Conservation (phyloP, 2,329 filamentous ascomycete genomes). For the Apiospora sp. region DNA sequence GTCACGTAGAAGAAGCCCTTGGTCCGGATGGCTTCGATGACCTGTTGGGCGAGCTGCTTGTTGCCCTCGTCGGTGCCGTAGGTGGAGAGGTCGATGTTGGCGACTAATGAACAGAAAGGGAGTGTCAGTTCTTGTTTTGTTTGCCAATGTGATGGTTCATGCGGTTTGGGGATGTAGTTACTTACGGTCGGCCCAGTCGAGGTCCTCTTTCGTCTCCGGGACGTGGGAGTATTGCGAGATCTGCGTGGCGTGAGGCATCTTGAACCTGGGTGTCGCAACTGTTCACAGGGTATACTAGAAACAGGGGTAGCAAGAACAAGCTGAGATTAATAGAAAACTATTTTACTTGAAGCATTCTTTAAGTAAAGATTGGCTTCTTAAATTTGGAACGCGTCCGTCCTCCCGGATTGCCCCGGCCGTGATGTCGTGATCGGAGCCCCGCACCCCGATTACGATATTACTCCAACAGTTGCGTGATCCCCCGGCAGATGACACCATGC, state of each 20-base stretch:
- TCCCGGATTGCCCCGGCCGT: neutral
- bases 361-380: too few relatives aligned
- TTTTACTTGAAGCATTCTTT: too few relatives aligned
- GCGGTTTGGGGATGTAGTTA: neutral
- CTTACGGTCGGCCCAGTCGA: slow-evolving; percentile 48
- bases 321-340: too few relatives aligned
- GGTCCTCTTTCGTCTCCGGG: slow-evolving; percentile 46
- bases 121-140: too few relatives aligned
- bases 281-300: too few relatives aligned
- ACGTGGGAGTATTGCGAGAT: slow-evolving; percentile 46
- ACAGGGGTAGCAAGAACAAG: too few relatives aligned
- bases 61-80: slow-evolving; percentile 45
- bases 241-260: slow-evolving; percentile 44
- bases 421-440: slow-evolving; percentile 16
- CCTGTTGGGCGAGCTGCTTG: slow-evolving; percentile 36
- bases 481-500: slow-evolving; percentile 5
- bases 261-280: slow-evolving; percentile 17
- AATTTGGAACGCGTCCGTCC: neutral
- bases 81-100: slow-evolving; percentile 44
- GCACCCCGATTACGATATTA: neutral
- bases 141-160: too few relatives aligned
- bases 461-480: slow-evolving; percentile 17
- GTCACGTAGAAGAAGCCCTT: slow-evolving; percentile 68
- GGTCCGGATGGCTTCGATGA: slow-evolving; percentile 45
- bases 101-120: slow-evolving; percentile 36